These are phyloP conservation scores for Kwoniella shivajii DNA, from an alignment of 1,284 basidiomycete species.

Conservation along the genomic window DNA sequence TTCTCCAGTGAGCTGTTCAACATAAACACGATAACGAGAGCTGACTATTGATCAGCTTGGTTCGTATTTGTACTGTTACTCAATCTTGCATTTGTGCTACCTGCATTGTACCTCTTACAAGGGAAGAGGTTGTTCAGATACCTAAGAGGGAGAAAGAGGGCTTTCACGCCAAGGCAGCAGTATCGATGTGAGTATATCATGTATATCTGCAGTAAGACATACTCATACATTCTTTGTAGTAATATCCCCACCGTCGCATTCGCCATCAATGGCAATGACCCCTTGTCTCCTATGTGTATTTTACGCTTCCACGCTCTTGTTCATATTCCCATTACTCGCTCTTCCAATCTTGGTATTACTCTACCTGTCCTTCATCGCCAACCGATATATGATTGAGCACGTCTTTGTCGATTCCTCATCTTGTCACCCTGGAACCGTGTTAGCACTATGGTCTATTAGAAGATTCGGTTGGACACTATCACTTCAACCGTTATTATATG, in stretches of 20 bases:
- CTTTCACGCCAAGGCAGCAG: conserved; percentile 72
- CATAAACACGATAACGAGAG: no score
- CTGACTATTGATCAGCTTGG: conserved; percentile 34
- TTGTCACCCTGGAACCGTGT: conserved; percentile 65
- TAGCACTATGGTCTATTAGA: conserved; percentile 73
- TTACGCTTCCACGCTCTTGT: conserved; percentile 66
- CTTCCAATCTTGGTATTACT: conserved; percentile 69
- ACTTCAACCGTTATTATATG: conserved; percentile 72
- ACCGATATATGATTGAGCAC: conserved; percentile 72
- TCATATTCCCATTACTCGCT: conserved; percentile 75
- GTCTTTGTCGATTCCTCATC: conserved; percentile 70
- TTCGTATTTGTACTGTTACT: conserved; percentile 64
- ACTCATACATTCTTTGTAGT: conserved; percentile 55
- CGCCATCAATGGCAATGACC: conserved; percentile 66
- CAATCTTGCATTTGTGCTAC: conserved; percentile 69
- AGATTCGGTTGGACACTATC: conserved; percentile 58
- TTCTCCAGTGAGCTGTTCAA: conserved; percentile 63
- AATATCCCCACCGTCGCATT: conserved; percentile 69
- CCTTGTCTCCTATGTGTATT: conserved; percentile 69
- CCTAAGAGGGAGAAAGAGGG: conserved; percentile 60
- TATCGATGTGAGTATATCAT: conserved; percentile 64
- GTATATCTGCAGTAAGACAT: background rate
- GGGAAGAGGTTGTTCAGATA: conserved; percentile 65
- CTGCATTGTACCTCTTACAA: conserved; percentile 70
- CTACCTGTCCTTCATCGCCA: conserved; percentile 69